These are phyloP conservation scores for Primulina tabacum DNA, from an alignment of 257 asterid genomes.

Conservation along the genomic window DNA sequence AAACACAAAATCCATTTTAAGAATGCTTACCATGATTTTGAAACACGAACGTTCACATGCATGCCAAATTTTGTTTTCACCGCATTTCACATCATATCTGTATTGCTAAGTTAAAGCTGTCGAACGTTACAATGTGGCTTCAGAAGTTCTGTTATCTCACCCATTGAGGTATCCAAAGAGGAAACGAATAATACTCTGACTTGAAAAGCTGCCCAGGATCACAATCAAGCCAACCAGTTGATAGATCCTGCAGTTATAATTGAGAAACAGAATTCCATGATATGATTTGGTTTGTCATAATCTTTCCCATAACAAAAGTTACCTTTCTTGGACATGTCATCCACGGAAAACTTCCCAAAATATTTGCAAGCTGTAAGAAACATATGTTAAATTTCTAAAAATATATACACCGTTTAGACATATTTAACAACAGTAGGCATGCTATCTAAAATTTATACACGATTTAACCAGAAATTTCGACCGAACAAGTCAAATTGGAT, in stretches of 20 bases:
- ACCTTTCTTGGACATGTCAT: conserved; percentile 73
- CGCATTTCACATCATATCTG: neutral
- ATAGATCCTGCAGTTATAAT: conserved; percentile 50
- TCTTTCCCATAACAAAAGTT: conserved; percentile 8
- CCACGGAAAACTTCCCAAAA: conserved; percentile 55
- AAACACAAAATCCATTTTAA: neutral
- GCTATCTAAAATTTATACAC: neutral
- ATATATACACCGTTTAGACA: neutral
- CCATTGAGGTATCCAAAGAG: conserved; percentile 41
- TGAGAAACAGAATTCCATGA: conserved; percentile 18
- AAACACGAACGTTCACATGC: neutral
- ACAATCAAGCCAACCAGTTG: conserved; percentile 63
- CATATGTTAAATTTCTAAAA: neutral
- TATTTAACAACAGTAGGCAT: neutral
- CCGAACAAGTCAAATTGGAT: neutral
- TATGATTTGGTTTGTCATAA: neutral
- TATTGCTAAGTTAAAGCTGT: neutral
- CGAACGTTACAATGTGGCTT: neutral
- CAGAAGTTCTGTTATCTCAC: conserved; percentile 26
- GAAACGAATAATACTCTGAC: conserved; percentile 41
- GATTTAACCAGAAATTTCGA: neutral
- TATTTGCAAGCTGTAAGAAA: conserved; percentile 45
- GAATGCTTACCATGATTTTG: neutral
- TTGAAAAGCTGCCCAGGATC: conserved; percentile 59
- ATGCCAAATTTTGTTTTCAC: neutral